These are phyloP conservation scores for Coelastrella sp. DNA, from an alignment of 139 green algal genomes.

Conservation along the genomic window DNA sequence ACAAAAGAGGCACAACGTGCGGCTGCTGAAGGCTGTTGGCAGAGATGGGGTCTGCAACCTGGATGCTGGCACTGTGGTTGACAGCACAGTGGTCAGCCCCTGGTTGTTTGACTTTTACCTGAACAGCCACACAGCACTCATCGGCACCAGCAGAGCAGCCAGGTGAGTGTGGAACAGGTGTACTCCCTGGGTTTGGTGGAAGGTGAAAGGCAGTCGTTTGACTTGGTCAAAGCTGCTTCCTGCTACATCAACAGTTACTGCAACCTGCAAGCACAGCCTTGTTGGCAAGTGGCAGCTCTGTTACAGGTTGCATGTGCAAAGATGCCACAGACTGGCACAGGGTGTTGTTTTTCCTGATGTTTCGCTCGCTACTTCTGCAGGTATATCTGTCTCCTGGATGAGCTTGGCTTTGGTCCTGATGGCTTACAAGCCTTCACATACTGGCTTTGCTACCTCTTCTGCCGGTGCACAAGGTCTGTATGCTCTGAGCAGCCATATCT, in stretches of 20 bases:
- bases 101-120: slow-evolving; percentile 90
- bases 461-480: slow-evolving; percentile 72
- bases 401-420: slow-evolving; percentile 84
- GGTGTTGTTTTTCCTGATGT: too few relatives aligned
- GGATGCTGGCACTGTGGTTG: slow-evolving; percentile 77
- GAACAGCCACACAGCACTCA: slow-evolving; percentile 56
- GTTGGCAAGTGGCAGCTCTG: too few relatives aligned
- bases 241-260: too few relatives aligned
- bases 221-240: background rate
- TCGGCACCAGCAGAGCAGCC: background rate
- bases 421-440: slow-evolving; percentile 85
- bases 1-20: slow-evolving; percentile 85
- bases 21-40: slow-evolving; percentile 23
- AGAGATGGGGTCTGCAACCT: slow-evolving; percentile 53
- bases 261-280: too few relatives aligned
- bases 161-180: background rate
- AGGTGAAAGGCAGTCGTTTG: too few relatives aligned
- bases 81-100: slow-evolving; percentile 67
- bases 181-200: too few relatives aligned
- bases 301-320: too few relatives aligned
- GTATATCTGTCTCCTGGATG: slow-evolving; percentile 84
- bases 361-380: slow-evolving; percentile 38
- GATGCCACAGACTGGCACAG: too few relatives aligned
- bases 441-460: slow-evolving; percentile 90
- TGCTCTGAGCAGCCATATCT: background rate